Conservation (phyloP, 1,139 yeast genomes). For the Hyphopichia burtonii region DNA sequence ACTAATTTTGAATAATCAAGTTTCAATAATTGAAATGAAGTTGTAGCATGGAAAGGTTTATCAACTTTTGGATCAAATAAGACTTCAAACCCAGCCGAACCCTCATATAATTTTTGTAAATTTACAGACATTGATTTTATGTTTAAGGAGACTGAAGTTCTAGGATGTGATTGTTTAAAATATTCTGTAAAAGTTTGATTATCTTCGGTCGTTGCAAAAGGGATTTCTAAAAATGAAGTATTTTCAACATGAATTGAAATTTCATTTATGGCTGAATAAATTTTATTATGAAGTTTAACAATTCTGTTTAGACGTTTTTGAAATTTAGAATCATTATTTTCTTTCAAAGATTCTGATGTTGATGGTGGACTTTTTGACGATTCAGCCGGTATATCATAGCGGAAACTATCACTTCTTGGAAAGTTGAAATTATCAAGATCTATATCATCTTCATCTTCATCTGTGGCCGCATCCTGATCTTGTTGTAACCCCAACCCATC, state of each 20-base stretch:
- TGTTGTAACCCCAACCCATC: background rate
- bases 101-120: constrained; percentile 28
- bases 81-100: constrained; percentile 61
- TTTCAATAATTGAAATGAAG: constrained; percentile 43
- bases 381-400: background rate
- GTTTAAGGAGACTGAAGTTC: constrained; percentile 25
- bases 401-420: background rate
- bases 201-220: constrained; percentile 30
- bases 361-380: background rate
- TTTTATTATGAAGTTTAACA: constrained; percentile 12
- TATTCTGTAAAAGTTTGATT: constrained; percentile 27
- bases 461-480: background rate
- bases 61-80: constrained; percentile 48
- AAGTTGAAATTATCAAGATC: background rate
- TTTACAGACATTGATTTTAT: constrained; percentile 35
- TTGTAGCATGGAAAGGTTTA: constrained; percentile 50
- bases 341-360: background rate
- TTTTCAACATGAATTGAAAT: constrained; percentile 34
- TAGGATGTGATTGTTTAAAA: constrained; percentile 21
- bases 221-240: constrained; percentile 30
- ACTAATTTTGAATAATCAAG: constrained; percentile 24
- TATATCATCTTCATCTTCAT: background rate
- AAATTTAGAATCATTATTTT: constrained; percentile 5
- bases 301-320: constrained; percentile 3
- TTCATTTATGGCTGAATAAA: constrained; percentile 16